Conservation (phyloP, 345 rosid species). For the Citrus reticulata region DNA sequence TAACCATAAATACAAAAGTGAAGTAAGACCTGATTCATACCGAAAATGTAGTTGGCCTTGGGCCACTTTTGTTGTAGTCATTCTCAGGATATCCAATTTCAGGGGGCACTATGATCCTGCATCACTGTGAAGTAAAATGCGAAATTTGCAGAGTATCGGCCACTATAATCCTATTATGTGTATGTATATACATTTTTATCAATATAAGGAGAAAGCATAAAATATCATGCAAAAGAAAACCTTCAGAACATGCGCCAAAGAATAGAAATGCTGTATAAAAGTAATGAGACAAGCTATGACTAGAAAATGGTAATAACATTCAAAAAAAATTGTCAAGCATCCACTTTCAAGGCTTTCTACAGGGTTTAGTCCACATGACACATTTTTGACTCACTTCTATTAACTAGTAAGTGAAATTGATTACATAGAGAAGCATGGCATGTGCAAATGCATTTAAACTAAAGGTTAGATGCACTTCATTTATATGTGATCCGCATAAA, state of each 20-base stretch:
- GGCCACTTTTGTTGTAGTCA: constrained; percentile 78
- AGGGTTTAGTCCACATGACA: not conserved
- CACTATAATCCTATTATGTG: not conserved
- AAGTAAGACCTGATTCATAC: constrained; percentile 34
- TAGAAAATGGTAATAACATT: not conserved
- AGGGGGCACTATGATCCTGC: constrained; percentile 96
- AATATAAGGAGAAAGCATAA: not conserved
- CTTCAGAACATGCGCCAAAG: not conserved
- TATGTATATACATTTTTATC: not conserved
- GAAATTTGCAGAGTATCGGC: constrained; percentile 17
- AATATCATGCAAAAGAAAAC: not conserved
- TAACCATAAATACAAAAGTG: not conserved
- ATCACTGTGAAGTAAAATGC: constrained; percentile 40
- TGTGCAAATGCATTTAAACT: not conserved
- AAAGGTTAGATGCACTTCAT: not conserved
- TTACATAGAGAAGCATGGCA: not conserved
- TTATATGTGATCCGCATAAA: not conserved
- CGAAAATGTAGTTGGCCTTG: constrained; percentile 85
- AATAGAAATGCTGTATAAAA: not conserved
- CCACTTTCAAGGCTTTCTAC: not conserved
- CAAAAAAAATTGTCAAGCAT: not conserved
- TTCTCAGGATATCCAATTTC: constrained; percentile 92
- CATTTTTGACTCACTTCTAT: not conserved
- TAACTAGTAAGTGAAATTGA: not conserved
- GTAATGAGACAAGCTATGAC: not conserved